Conservation (phyloP, 306 rosid genomes). For the Medicago lupulina region DNA sequence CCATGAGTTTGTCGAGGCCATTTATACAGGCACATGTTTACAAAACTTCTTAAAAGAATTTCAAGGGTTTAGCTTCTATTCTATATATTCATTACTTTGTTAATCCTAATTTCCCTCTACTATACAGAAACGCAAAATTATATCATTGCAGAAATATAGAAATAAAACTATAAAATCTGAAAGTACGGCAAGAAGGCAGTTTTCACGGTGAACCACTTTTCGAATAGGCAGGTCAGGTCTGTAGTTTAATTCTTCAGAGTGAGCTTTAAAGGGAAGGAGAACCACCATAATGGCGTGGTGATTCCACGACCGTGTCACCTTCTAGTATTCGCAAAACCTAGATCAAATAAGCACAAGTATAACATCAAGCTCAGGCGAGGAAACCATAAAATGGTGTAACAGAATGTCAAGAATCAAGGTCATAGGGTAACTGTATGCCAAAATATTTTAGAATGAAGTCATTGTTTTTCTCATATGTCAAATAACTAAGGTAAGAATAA, state of each 20-base stretch:
- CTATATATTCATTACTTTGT: constrained; percentile 7
- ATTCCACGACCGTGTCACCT: constrained; percentile 79
- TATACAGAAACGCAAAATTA: constrained; percentile 65
- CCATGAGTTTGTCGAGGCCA: constrained; percentile 33
- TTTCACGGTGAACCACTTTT: constrained; percentile 46
- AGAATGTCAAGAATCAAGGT: background rate
- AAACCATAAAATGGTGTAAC: constrained; percentile 17
- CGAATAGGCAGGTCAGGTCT: constrained; percentile 52
- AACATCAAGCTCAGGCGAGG: constrained; percentile 13
- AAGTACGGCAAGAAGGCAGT: constrained; percentile 30
- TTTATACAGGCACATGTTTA: constrained; percentile 38
- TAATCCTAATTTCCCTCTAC: constrained; percentile 46
- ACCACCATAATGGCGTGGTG: constrained; percentile 47
- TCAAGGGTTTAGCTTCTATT: constrained; percentile 45
- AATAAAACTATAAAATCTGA: constrained; percentile 34
- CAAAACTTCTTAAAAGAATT: constrained; percentile 51
- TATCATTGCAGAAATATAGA: constrained; percentile 40
- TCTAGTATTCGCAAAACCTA: constrained; percentile 91
- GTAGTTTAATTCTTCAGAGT: constrained; percentile 41
- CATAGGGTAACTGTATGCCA: background rate
- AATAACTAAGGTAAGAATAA: background rate
- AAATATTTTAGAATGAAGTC: background rate
- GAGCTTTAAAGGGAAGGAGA: constrained; percentile 47
- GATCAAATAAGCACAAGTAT: constrained; percentile 20
- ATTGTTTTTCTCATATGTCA: background rate